Percentiles rank a stretch among this genome's conserved stretches.
Conservation (phyloP, 2,329 filamentous ascomycete genomes). For the Hypoxylon sp. region DNA sequence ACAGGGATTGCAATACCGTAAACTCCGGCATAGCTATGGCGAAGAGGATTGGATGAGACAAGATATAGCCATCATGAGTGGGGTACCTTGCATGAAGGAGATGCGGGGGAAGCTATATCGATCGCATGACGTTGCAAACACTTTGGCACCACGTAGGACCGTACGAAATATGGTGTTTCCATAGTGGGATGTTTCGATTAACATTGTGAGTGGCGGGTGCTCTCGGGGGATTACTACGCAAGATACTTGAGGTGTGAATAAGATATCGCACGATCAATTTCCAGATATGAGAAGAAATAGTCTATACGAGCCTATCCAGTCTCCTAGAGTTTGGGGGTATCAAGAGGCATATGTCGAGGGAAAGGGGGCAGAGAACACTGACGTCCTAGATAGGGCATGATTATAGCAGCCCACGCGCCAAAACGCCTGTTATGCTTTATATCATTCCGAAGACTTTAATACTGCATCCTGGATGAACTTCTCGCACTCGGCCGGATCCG, state of each 20-base stretch:
- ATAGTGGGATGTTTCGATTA: background rate
- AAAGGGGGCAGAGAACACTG: background rate
- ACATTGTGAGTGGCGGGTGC: background rate
- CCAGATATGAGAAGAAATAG: background rate
- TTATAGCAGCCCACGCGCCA: background rate
- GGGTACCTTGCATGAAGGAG: conserved; percentile 25
- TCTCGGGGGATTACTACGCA: background rate
- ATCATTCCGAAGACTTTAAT: conserved; percentile 21
- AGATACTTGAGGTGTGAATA: background rate
- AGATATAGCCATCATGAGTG: conserved; percentile 13
- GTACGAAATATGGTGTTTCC: background rate
- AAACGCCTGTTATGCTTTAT: conserved; percentile 7
- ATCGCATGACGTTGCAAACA: conserved; percentile 39
- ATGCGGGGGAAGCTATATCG: conserved; percentile 26
- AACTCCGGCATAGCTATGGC: conserved; percentile 28
- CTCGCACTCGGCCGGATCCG: conserved; percentile 77
- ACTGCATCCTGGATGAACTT: conserved; percentile 56
- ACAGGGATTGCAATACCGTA: background rate
- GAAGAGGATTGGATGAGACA: conserved; percentile 26
- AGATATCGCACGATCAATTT: background rate
- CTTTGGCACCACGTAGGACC: conserved; percentile 8
- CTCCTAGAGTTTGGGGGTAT: conserved; percentile 12
- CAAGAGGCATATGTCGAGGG: background rate
- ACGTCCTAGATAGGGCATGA: background rate
- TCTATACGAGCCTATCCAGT: background rate